Evolutionary conservation across 495 filamentous ascomycete genomes (phyloP).

Genomic region (Penicillium malachiteum): DNA sequence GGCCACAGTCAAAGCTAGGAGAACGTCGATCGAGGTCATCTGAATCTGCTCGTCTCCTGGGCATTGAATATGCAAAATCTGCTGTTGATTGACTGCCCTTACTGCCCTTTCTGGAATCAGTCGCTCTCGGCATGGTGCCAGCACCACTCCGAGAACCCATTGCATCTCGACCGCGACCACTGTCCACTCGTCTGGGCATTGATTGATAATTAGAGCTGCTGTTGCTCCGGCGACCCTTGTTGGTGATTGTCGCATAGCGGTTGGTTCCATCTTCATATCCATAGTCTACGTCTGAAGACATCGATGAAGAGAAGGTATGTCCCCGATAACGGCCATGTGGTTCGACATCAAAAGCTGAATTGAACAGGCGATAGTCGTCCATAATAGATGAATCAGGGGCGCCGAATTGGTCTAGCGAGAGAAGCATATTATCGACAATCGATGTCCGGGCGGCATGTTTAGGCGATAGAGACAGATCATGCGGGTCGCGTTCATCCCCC

Average conservation of each 20-base stretch:
- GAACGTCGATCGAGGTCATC: constrained; percentile 59
- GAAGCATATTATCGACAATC: constrained; percentile 87
- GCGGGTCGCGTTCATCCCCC: constrained; percentile 67
- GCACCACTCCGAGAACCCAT: constrained; percentile 30
- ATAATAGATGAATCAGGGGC: constrained; percentile 45
- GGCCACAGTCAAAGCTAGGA: constrained; percentile 73
- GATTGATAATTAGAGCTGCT: constrained; percentile 75
- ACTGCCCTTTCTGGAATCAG: constrained; percentile 58
- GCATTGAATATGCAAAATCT: constrained; percentile 54
- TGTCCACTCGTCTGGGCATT: constrained; percentile 62
- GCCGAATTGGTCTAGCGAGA: constrained; percentile 80
- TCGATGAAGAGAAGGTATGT: constrained; percentile 63
- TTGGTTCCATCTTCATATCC: constrained; percentile 63
- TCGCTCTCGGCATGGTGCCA: constrained; percentile 25
- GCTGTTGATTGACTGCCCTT: constrained; percentile 72
- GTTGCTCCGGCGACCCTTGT: constrained; percentile 68
- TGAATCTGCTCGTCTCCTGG: constrained; percentile 54
- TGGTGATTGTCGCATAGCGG: constrained; percentile 56
- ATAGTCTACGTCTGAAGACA: constrained; percentile 74
- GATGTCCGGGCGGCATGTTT: constrained; percentile 78
- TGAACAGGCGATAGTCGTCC: constrained; percentile 45
- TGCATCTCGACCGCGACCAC: constrained; percentile 50
- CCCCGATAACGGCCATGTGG: constrained; percentile 50
- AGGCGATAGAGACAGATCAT: constrained; percentile 78
- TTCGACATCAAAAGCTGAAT: constrained; percentile 39